These are phyloP conservation scores for Saturnispora sanitii DNA, from an alignment of 805 yeast genomes.

Conservation along the genomic window DNA sequence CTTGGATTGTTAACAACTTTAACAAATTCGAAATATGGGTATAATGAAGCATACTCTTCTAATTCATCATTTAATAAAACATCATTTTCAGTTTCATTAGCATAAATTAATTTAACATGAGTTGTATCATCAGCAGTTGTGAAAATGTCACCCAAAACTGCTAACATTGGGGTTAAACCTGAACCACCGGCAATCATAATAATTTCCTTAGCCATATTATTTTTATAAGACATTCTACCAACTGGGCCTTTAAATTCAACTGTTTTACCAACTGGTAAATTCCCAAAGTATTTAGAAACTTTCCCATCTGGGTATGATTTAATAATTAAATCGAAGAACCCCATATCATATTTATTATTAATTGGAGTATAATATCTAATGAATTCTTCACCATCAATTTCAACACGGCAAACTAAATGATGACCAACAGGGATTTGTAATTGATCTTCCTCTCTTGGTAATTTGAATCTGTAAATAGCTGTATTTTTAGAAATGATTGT, in stretches of 20 bases:
- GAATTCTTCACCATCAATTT: conserved; percentile 40
- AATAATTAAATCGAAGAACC: conserved; percentile 67
- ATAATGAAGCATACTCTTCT: conserved; percentile 55
- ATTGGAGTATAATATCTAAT: conserved; percentile 71
- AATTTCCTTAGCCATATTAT: conserved; percentile 52
- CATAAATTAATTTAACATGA: conserved; percentile 51
- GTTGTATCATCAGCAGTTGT: conserved; percentile 62
- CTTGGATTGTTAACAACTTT: conserved; percentile 49
- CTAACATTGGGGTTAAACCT: conserved; percentile 85
- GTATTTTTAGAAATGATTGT: conserved; percentile 62
- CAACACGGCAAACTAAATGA: conserved; percentile 50
- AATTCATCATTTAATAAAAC: conserved; percentile 62
- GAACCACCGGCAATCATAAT: conserved; percentile 78
- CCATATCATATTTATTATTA: conserved; percentile 57
- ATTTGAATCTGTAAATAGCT: conserved; percentile 65
- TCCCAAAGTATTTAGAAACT: conserved; percentile 59
- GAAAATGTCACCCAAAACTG: conserved; percentile 60
- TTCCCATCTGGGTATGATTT: conserved; percentile 66
- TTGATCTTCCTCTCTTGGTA: conserved; percentile 49
- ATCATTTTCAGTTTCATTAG: conserved; percentile 70
- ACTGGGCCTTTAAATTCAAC: conserved; percentile 74
- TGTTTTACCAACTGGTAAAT: conserved; percentile 51
- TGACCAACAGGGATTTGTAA: conserved; percentile 67
- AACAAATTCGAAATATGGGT: conserved; percentile 52
- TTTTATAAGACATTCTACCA: conserved; percentile 52